phyloP scores from a whole-genome alignment of 2,329 filamentous ascomycete genomes.

The Raffaelea albimanens region DNA sequence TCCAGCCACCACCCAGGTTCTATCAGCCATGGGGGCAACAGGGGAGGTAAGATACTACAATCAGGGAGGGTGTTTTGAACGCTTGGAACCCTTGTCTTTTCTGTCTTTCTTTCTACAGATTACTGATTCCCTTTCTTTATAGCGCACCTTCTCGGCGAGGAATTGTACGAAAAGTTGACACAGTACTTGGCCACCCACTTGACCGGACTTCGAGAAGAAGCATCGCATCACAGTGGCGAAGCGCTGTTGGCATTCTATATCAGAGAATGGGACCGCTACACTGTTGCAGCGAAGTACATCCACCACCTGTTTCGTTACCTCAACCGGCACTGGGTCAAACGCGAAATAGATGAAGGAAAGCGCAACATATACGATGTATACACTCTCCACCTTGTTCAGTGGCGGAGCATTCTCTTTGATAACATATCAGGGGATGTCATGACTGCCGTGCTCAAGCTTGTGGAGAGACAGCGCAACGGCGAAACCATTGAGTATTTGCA shows the following conservation, averaged over 20 bases:
- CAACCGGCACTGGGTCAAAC: slow-evolving; percentile 97
- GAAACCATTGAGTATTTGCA: slow-evolving; percentile 96
- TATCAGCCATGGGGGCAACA: slow-evolving; percentile 36
- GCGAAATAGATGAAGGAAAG: slow-evolving; percentile 97
- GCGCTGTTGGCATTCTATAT: slow-evolving; percentile 89
- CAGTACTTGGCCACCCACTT: slow-evolving; percentile 76
- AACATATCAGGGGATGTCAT: slow-evolving; percentile 82
- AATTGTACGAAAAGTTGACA: slow-evolving; percentile 87
- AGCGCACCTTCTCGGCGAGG: slow-evolving; percentile 93
- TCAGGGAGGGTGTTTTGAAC: too few species aligned
- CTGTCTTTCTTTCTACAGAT: not conserved
- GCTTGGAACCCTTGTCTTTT: not conserved
- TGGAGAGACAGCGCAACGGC: slow-evolving; percentile 93
- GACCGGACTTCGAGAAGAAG: slow-evolving; percentile 57
- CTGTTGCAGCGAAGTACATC: slow-evolving; percentile 90
- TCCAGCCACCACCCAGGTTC: slow-evolving; percentile 31
- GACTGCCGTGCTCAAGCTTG: slow-evolving; percentile 85
- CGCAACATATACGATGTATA: slow-evolving; percentile 98
- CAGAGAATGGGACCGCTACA: slow-evolving; percentile 92
- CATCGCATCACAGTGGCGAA: slow-evolving; percentile 77
- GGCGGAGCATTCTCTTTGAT: slow-evolving; percentile 85
- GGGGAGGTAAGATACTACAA: slow-evolving; percentile 58
- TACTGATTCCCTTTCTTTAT: not conserved
- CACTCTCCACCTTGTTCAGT: slow-evolving; percentile 89
- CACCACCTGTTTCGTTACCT: slow-evolving; percentile 95